Base-by-base conservation (phyloP, 2,329 filamentous ascomycete genomes). In the Fusarium xylarioides region DNA sequence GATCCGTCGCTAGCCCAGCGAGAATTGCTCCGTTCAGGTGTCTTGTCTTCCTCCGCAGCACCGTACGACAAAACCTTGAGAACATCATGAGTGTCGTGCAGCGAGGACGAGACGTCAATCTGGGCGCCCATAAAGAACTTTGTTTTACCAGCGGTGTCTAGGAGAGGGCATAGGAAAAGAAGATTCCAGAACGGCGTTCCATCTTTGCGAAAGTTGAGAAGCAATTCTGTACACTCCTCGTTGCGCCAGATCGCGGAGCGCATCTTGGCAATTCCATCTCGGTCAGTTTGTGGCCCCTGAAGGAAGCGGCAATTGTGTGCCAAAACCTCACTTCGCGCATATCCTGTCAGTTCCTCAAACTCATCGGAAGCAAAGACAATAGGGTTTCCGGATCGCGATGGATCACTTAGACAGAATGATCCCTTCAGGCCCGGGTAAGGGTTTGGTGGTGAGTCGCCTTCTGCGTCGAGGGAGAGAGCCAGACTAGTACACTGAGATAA, bases 381-480 rank as follows among this genome's bases (percentile, higher is more conserved):
- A 0, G 87, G 86, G 66, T 88, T 88, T 55, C 88, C 86, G 0
- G 83, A 81, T 47, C 82, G 81, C 9, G 80, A 74, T 1, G 87
- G 86, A 73, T 90, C 86, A 2, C 86, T 89, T 21, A 91, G 76
- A 63, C 88, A 89, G 71, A 91, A 91, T 28, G 88, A 88, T 54
- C 88, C 84, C 14, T 88, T 89, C 1, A 91, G 82, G 1, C 89
- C 89, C 6, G 85, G 85, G 59, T 86, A 90, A 56, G 81, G 75
- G 10, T 79, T 78, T 23, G 66, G 68, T 8, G 70, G 74, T 14
- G 74, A 66, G 4, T 80, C 78, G 26, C 79, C 78, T n/a, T 78
- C 78, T 2, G 73, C 70, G 4, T 79, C 80, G 10, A 81, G 77
- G 5, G 85, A 81, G 7, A 90, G 77, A 2, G 87, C 85, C 42